These are phyloP conservation scores for Dichotomopilus funicola DNA, from an alignment of 2,329 filamentous ascomycete species.

Conservation along the genomic window DNA sequence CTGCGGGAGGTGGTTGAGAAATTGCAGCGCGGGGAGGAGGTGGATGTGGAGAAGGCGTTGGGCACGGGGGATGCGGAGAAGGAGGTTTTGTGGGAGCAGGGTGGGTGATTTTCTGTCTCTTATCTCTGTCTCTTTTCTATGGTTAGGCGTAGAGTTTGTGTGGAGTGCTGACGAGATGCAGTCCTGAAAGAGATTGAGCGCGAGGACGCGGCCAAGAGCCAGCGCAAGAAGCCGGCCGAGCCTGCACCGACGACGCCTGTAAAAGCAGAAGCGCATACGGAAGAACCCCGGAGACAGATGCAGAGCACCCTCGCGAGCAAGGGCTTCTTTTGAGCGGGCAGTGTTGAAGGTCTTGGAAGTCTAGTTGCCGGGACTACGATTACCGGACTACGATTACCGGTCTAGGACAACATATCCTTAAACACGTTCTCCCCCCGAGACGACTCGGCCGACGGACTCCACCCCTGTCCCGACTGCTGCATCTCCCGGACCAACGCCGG, in stretches of 20 bases:
- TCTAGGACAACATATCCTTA: slow-evolving; percentile 55
- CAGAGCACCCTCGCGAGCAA: slow-evolving; percentile 15
- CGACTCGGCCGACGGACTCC: too few relatives aligned
- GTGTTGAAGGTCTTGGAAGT: background rate
- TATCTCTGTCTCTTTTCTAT: too few relatives aligned
- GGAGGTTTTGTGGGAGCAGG: slow-evolving; percentile 84
- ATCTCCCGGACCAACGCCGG: slow-evolving; percentile 51
- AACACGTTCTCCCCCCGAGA: slow-evolving; percentile 32
- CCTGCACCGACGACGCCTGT: slow-evolving; percentile 20
- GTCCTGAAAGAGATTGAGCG: slow-evolving; percentile 61
- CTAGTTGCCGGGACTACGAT: too few relatives aligned
- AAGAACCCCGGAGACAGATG: slow-evolving; percentile 20
- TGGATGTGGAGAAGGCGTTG: slow-evolving; percentile 77
- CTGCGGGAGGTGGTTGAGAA: slow-evolving; percentile 69
- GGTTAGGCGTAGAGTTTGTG: too few relatives aligned
- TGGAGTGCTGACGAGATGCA: slow-evolving; percentile 29
- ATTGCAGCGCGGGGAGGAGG: slow-evolving; percentile 64
- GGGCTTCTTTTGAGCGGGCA: slow-evolving; percentile 41
- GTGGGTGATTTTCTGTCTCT: slow-evolving; percentile 27
- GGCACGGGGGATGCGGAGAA: slow-evolving; percentile 69
- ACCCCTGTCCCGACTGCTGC: slow-evolving; percentile 24
- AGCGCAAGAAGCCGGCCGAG: slow-evolving; percentile 35
- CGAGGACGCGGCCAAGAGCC: slow-evolving; percentile 49
- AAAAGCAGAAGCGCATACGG: slow-evolving; percentile 17
- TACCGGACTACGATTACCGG: background rate